Conservation (phyloP, 1,284 basidiomycete species). For the Malassezia obtusa region DNA sequence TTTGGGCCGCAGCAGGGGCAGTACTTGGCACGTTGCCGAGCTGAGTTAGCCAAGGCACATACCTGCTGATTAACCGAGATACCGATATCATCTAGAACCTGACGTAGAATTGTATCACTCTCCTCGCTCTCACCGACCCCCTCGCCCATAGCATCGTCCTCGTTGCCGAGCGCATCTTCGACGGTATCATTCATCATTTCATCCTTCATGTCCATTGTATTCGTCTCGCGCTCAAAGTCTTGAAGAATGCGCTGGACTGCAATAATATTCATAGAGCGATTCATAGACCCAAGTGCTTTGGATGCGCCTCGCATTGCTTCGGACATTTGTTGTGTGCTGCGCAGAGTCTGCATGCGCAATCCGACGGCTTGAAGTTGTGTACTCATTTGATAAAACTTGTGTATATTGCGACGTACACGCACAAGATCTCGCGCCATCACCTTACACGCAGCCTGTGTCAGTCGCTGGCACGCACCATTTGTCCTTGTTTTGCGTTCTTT, state of each 20-base stretch:
- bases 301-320: constrained; percentile 98
- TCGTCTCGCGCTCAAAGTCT: constrained; percentile 93
- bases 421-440: constrained; percentile 99
- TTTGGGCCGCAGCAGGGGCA: constrained; percentile 24
- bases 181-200: constrained; percentile 99
- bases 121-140: constrained; percentile 74
- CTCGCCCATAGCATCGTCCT: constrained; percentile 51
- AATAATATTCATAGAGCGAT: constrained; percentile 84
- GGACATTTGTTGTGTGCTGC: constrained; percentile 98
- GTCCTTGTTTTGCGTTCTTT: constrained; percentile 86
- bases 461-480: constrained; percentile 61
- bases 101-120: constrained; percentile 85
- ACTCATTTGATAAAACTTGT: constrained; percentile 98
- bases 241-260: constrained; percentile 91
- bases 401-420: constrained; percentile 82
- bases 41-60: constrained; percentile 32
- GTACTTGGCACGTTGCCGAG: constrained; percentile 36
- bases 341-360: constrained; percentile 85
- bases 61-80: constrained; percentile 84
- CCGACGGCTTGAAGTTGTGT: constrained; percentile 95
- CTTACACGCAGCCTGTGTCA: constrained; percentile 59
- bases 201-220: constrained; percentile 99
- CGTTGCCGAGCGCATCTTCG: constrained; percentile 89
- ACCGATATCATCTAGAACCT: constrained; percentile 96
- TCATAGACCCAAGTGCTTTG: constrained; percentile 95